Conservation (phyloP, 2,329 filamentous ascomycete species). For the Atkinsonella texensis region DNA sequence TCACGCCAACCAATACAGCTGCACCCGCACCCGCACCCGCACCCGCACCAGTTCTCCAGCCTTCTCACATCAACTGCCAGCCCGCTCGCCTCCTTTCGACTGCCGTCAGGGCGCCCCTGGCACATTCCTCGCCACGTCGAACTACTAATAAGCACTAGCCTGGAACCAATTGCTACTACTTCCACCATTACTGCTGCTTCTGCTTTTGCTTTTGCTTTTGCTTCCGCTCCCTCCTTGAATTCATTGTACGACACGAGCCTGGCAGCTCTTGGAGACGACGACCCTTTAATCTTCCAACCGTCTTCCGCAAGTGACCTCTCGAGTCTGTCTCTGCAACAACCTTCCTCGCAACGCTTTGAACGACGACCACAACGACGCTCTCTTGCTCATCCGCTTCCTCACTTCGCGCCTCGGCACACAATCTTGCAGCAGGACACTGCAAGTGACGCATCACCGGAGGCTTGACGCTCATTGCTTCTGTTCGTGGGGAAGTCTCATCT, state of each 20-base stretch:
- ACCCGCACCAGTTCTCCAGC: not conserved
- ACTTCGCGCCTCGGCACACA: not conserved
- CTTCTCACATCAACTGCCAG: not conserved
- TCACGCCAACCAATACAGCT: not conserved
- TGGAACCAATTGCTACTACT: not conserved
- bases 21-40: not conserved
- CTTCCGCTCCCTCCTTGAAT: too few relatives aligned
- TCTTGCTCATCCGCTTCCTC: not conserved
- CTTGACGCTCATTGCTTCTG: not conserved
- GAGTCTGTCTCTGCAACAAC: not conserved
- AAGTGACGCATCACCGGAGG: not conserved
- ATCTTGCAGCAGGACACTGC: constrained; percentile 1
- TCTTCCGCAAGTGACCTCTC: not conserved
- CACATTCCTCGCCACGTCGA: not conserved
- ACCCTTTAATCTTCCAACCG: not conserved
- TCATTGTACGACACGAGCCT: not conserved
- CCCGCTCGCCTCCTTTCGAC: not conserved
- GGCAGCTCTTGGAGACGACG: not conserved
- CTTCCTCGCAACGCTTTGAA: not conserved
- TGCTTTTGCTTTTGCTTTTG: not conserved
- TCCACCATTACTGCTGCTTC: too few relatives aligned
- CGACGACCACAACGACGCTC: not conserved
- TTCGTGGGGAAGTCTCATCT: not conserved
- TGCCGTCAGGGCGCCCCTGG: not conserved
- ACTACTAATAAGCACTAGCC: too few relatives aligned